Percentiles rank a stretch among this genome's conserved stretches.
These are phyloP conservation scores for Penicillium pulvis DNA, from an alignment of 495 filamentous ascomycete genomes.

Conservation along the genomic window DNA sequence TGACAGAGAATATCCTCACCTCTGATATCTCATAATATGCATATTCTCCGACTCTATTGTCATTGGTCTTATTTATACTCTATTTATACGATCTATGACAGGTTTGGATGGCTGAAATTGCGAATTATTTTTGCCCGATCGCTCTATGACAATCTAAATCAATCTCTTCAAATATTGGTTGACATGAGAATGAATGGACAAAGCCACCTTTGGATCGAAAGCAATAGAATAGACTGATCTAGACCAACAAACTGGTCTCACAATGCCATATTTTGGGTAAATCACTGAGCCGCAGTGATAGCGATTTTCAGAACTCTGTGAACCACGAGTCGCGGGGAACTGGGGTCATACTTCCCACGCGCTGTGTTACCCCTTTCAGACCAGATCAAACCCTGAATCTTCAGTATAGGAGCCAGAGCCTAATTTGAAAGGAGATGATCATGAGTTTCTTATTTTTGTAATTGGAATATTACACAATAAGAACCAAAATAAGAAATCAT, in stretches of 20 bases:
- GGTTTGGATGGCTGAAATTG: neutral
- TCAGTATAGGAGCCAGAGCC: too few relatives aligned
- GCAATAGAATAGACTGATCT: neutral
- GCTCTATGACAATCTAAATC: slow-evolving; percentile 5
- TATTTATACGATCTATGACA: neutral
- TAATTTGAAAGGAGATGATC: too few relatives aligned
- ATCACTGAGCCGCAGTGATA: slow-evolving; percentile 14
- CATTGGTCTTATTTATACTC: too few relatives aligned
- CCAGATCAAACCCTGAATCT: slow-evolving; percentile 11
- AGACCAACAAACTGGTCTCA: neutral
- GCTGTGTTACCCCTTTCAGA: slow-evolving; percentile 19
- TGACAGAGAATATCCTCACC: neutral
- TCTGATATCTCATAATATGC: neutral
- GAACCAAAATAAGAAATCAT: too few relatives aligned
- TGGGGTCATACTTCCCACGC: slow-evolving; percentile 28
- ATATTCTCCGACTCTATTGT: too few relatives aligned
- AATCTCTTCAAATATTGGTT: neutral
- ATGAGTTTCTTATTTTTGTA: neutral
- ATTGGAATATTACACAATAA: neutral
- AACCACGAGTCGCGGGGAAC: slow-evolving; percentile 32
- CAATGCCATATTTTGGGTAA: slow-evolving; percentile 2
- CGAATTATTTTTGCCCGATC: neutral
- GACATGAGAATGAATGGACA: neutral
- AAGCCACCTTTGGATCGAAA: neutral
- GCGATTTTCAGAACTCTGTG: slow-evolving; percentile 18